Evolutionary conservation across 306 rosid genomes (phyloP), one percentile per base, ranked within the genome.

Genomic region (Quercus cerris): DNA sequence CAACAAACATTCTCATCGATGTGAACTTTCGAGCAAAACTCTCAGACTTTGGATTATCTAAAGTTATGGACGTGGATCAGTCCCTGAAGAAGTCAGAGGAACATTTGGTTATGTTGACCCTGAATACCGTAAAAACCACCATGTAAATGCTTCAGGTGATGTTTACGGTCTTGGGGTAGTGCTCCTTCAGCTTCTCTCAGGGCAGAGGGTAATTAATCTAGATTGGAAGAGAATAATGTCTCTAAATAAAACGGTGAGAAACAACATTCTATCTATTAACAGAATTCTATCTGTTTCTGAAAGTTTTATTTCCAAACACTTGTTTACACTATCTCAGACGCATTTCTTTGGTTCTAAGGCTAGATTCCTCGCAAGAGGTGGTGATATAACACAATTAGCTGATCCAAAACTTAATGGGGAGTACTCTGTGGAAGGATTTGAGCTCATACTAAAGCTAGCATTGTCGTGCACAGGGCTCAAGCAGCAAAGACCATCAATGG

Each of bases 61-160:
- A 77, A 86, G 88, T 89, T 27, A 90, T 87, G 90, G 89, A 84
- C 4, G 27, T 63, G 19, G 90, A 75, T 25, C 94, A 90, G 73
- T 90, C 92, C 44, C 74, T 22, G 22, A 22, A 3, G 94, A 90
- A 84, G 94, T 90, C 49, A 86, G 94, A 83, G 92, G 94, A 77
- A 89, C 94, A 67, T 87, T 88, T 54, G 91, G 97, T 72, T 92
- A 90, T 71, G 90, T 86, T 2, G 94, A 92, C 82, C 94, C 97
- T 20, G 94, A 89, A 77, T 88, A 86, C 70, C 33, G 86, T 71
- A 58, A n/a, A 80, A 86, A 84, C 73, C 92, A 75, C 88, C 97
- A 70, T 51, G 94, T 92, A 74, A 90, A 90, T 76, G 84, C 90
- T 77, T 85, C 87, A 1, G 93, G 93, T 41, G 91, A 87, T 83